phyloP scores from a whole-genome alignment of 768 basidiomycete genomes.

The Agrocybe pediades region DNA sequence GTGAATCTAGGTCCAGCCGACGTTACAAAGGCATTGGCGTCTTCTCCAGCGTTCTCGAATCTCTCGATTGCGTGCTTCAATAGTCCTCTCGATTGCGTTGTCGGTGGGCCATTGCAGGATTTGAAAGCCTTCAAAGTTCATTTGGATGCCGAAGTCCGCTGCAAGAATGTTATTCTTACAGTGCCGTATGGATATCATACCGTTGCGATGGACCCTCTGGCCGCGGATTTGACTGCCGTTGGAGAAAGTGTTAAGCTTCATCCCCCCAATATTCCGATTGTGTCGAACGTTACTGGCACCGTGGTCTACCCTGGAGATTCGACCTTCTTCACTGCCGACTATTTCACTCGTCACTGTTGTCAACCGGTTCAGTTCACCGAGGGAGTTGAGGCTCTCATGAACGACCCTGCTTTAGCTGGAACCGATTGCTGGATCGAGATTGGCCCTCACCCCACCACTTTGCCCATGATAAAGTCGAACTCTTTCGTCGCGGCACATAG shows the following conservation, averaged over 20 bases:
- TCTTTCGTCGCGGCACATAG: constrained; percentile 29
- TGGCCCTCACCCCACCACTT: constrained; percentile 58
- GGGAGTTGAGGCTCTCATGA: constrained; percentile 45
- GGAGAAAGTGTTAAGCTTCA: constrained; percentile 37
- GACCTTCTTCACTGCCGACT: constrained; percentile 46
- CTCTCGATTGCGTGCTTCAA: constrained; percentile 65
- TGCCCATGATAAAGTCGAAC: constrained; percentile 54
- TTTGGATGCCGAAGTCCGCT: constrained; percentile 35
- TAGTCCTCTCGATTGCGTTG: constrained; percentile 54
- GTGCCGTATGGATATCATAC: constrained; percentile 72
- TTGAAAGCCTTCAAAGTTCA: constrained; percentile 42
- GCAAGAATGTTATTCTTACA: constrained; percentile 44
- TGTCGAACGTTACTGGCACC: constrained; percentile 61
- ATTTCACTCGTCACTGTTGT: constrained; percentile 60
- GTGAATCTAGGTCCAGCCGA: constrained; percentile 39
- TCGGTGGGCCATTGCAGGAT: constrained; percentile 54
- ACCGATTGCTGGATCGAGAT: constrained; percentile 62
- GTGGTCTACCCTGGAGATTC: constrained; percentile 55
- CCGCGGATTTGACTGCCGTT: constrained; percentile 47
- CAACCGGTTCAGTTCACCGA: constrained; percentile 58
- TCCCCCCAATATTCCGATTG: constrained; percentile 56
- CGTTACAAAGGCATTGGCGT: constrained; percentile 35
- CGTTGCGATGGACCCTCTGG: constrained; percentile 58
- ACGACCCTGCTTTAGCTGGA: constrained; percentile 26
- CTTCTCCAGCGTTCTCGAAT: constrained; percentile 32